Percentiles rank a stretch among this genome's conserved stretches.
Evolutionary conservation across 306 rosid genomes (phyloP).

Genomic region (Malus fusca): DNA sequence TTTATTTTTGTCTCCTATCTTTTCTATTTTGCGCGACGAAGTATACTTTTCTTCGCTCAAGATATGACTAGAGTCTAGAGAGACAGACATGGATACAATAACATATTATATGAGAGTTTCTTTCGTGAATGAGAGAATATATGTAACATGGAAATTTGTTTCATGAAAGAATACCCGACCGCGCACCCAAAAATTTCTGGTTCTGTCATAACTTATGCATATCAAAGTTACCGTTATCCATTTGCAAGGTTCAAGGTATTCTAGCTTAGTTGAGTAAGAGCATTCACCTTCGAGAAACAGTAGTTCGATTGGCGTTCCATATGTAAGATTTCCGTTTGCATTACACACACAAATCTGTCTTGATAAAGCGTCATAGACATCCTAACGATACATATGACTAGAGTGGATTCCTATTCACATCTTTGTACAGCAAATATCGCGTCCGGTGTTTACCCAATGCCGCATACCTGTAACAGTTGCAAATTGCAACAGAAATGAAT

Average conservation of each 20-base stretch:
- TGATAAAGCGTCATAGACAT: background rate
- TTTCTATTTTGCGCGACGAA: too few species aligned
- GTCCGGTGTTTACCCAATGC: constrained; percentile 76
- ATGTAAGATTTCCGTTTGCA: background rate
- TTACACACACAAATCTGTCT: background rate
- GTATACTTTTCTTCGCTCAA: too few species aligned
- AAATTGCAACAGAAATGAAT: background rate
- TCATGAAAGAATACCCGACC: background rate
- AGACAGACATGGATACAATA: too few species aligned
- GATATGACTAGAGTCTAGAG: background rate
- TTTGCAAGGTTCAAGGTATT: too few species aligned
- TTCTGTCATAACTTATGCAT: background rate
- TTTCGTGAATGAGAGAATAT: too few species aligned
- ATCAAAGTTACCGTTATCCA: too few species aligned
- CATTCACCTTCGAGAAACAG: background rate
- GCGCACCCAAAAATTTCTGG: background rate
- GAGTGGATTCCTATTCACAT: constrained; percentile 68
- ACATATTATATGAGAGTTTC: too few species aligned
- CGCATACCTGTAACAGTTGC: constrained; percentile 67
- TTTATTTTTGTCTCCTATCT: too few species aligned
- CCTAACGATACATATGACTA: constrained; percentile 4
- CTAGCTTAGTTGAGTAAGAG: background rate
- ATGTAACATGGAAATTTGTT: background rate
- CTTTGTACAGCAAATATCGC: constrained; percentile 91
- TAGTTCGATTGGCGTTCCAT: too few species aligned